A percentile compares a stretch with the other conserved stretches of the same genome.
Evolutionary conservation across 768 basidiomycete species (phyloP).

Genomic region (Pleurotus giganteus): DNA sequence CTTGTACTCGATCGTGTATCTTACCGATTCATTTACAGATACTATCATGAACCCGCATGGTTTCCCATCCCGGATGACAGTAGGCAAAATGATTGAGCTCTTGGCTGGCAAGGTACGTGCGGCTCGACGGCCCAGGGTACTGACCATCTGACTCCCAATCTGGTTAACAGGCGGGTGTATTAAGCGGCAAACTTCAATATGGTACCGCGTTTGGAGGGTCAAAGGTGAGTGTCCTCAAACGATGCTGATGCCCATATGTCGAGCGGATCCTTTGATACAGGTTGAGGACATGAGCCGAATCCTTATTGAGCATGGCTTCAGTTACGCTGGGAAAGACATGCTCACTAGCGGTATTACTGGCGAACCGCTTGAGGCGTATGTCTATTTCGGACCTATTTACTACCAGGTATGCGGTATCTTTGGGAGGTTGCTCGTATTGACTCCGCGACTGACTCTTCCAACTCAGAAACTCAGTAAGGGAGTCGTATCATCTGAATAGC

Average conservation of each 20-base stretch:
- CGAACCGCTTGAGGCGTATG: conserved; percentile 93
- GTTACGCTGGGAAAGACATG: conserved; percentile 99
- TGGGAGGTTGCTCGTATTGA: not conserved
- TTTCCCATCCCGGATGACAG: conserved; percentile 99
- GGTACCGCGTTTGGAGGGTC: conserved; percentile 98
- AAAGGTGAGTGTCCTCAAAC: conserved; percentile 53
- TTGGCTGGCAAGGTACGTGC: conserved; percentile 84
- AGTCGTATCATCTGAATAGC: not conserved
- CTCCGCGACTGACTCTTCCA: conserved; percentile 14
- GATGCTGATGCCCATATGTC: not conserved
- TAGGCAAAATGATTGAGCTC: conserved; percentile 99
- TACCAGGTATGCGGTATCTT: conserved; percentile 66
- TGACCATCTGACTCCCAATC: conserved; percentile 3
- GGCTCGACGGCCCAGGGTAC: not conserved
- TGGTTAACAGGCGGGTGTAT: conserved; percentile 73
- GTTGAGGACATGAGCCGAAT: conserved; percentile 98
- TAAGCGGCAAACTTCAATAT: conserved; percentile 86
- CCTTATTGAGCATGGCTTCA: conserved; percentile 92
- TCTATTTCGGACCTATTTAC: conserved; percentile 98
- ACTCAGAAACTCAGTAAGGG: conserved; percentile 87
- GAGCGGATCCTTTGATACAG: conserved; percentile 31
- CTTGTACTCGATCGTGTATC: conserved; percentile 10
- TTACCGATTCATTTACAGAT: conserved; percentile 45
- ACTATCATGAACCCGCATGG: conserved; percentile 99
- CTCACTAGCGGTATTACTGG: conserved; percentile 98